phyloP scores from a whole-genome alignment of 495 filamentous ascomycete genomes.

The Eremomyces bilateralis region DNA sequence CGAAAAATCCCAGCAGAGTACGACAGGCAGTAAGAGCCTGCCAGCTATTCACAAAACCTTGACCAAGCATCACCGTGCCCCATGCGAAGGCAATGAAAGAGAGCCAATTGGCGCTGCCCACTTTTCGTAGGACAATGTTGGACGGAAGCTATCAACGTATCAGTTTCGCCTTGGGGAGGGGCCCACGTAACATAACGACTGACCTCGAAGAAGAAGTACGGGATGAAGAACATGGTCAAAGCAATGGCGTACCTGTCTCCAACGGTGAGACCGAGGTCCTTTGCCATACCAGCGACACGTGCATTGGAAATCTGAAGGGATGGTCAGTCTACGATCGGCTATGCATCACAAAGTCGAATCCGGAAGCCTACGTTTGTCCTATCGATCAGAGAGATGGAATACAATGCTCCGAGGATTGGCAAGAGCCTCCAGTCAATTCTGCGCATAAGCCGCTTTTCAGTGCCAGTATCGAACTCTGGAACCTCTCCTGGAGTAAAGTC shows the following conservation, averaged over 20 bases:
- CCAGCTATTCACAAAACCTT: conserved; percentile 10
- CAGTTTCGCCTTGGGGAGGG: not conserved
- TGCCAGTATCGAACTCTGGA: not conserved
- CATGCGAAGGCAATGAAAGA: conserved; percentile 4
- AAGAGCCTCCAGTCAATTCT: conserved; percentile 10
- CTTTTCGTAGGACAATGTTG: conserved; percentile 4
- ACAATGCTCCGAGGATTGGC: conserved; percentile 8
- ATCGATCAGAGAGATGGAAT: conserved; percentile 9
- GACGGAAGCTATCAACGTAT: conserved; percentile 2
- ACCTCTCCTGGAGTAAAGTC: too few species aligned
- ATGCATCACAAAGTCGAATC: not conserved
- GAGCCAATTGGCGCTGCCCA: conserved; percentile 5
- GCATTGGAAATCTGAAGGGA: conserved; percentile 8
- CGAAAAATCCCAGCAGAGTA: conserved; percentile 8
- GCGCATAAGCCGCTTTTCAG: not conserved
- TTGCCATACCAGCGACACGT: conserved; percentile 9
- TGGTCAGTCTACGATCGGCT: not conserved
- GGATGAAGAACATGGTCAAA: conserved; percentile 10
- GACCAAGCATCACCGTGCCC: conserved; percentile 6
- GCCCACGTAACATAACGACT: not conserved
- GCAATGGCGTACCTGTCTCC: conserved; percentile 9
- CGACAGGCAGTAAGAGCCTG: conserved; percentile 7
- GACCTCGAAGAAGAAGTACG: conserved; percentile 10
- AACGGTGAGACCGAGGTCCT: conserved; percentile 8
- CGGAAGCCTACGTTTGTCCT: conserved; percentile 5